Conservation (phyloP, 257 asterid species). For the Fraxinus americana region DNA sequence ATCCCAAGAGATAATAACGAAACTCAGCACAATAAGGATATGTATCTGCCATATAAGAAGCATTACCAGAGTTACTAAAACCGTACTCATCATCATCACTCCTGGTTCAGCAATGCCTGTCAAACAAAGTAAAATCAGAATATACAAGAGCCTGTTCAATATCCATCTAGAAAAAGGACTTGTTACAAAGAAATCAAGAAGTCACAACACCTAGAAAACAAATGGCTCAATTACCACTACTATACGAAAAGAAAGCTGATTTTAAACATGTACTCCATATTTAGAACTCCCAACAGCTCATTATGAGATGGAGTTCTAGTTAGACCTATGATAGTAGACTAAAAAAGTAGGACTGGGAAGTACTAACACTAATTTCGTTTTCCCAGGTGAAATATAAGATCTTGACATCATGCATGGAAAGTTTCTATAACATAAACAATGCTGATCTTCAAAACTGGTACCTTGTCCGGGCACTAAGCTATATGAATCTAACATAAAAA, state of each 20-base stretch:
- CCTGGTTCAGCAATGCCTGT: slow-evolving; percentile 92
- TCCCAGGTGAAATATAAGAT: neutral
- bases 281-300: slow-evolving; percentile 10
- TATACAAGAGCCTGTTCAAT: slow-evolving; percentile 4
- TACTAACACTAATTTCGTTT: neutral
- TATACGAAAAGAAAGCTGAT: neutral
- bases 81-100: slow-evolving; percentile 94
- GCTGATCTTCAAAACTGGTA: neutral
- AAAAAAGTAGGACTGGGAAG: neutral
- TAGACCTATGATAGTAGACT: neutral
- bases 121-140: slow-evolving; percentile 41
- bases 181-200: neutral
- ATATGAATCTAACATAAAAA: too few relatives aligned
- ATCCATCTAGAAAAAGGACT: neutral
- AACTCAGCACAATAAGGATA: slow-evolving; percentile 68
- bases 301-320: slow-evolving; percentile 16
- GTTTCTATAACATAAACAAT: neutral
- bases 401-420: neutral
- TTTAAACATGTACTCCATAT: slow-evolving; percentile 15
- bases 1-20: slow-evolving; percentile 70
- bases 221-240: neutral
- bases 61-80: slow-evolving; percentile 88
- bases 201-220: neutral
- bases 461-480: neutral
- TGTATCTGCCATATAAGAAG: slow-evolving; percentile 96